A percentile compares a stretch with the other conserved stretches of the same genome.
Conservation (phyloP, 169 alveolate species). For the Cytauxzoon felis region DNA sequence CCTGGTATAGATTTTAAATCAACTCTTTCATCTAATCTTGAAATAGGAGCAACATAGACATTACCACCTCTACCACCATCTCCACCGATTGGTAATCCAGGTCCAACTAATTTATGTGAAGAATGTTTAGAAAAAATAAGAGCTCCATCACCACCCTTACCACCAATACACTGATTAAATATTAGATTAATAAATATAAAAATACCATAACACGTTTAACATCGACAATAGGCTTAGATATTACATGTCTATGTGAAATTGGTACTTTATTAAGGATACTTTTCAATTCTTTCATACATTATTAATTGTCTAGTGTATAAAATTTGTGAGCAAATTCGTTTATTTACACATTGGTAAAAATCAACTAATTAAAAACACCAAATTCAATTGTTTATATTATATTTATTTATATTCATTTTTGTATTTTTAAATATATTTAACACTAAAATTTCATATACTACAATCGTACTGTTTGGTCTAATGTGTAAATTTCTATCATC, state of each 20-base stretch:
- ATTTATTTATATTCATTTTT: too few relatives aligned
- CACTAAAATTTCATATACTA: too few relatives aligned
- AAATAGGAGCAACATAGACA: conserved; percentile 35
- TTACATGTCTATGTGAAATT: neutral
- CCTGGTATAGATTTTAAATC: conserved; percentile 50
- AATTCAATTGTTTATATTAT: too few relatives aligned
- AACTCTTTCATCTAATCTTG: conserved; percentile 6
- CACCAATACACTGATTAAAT: conserved; percentile 36
- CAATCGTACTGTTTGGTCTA: too few relatives aligned
- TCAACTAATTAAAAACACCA: too few relatives aligned
- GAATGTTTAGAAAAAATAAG: conserved; percentile 50
- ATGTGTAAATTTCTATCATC: too few relatives aligned
- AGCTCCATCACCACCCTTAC: conserved; percentile 62
- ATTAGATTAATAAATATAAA: neutral
- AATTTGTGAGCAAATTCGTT: too few relatives aligned
- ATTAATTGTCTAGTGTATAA: neutral
- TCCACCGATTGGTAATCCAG: conserved; percentile 64
- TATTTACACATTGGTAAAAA: too few relatives aligned
- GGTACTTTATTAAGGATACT: neutral
- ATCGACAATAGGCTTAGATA: conserved; percentile 55
- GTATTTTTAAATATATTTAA: too few relatives aligned
- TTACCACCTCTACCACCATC: conserved; percentile 60
- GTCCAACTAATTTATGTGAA: conserved; percentile 55
- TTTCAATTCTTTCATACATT: conserved; percentile 27
- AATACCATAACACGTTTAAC: conserved; percentile 46